phyloP scores from a whole-genome alignment of 139 green algal genomes.

The Mesotaenium endlicherianum region DNA sequence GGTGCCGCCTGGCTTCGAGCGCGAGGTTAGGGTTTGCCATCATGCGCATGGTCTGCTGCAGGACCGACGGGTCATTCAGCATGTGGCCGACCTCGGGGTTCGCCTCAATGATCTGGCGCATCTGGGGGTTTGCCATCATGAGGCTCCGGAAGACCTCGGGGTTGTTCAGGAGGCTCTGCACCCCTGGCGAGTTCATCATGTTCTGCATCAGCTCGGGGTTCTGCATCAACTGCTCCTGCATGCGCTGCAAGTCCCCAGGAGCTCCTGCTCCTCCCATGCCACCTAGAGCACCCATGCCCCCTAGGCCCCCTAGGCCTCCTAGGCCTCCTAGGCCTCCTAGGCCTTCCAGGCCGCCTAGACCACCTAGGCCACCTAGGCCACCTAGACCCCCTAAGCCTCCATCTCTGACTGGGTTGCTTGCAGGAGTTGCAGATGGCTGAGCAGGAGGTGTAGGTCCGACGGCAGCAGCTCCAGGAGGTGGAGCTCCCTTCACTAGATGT shows the following conservation, averaged over 20 bases:
- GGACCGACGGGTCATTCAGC: conserved; percentile 82
- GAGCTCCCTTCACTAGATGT: conserved; percentile 52
- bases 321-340: no score
- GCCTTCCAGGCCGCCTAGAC: neutral
- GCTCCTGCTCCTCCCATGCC: neutral
- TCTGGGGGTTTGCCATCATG: conserved; percentile 71
- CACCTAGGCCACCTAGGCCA: no score
- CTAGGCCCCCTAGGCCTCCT: no score
- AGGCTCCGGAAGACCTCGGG: conserved; percentile 80
- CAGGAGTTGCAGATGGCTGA: neutral
- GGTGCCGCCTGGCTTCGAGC: conserved; percentile 87
- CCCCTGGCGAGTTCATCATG: conserved; percentile 69
- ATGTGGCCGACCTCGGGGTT: conserved; percentile 87
- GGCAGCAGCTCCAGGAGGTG: conserved; percentile 7
- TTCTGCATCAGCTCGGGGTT: conserved; percentile 63
- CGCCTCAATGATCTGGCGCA: conserved; percentile 79
- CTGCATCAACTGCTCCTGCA: conserved; percentile 50
- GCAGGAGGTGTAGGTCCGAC: neutral
- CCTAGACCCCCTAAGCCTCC: conserved; percentile 36
- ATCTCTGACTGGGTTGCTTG: neutral
- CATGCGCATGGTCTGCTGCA: conserved; percentile 77
- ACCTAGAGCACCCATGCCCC: neutral
- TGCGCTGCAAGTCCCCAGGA: conserved; percentile 18
- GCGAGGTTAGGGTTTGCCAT: conserved; percentile 87
- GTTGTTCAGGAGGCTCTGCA: conserved; percentile 78